Base-by-base conservation (phyloP, 129 eudicot species). In the Saposhnikovia divaricata region DNA sequence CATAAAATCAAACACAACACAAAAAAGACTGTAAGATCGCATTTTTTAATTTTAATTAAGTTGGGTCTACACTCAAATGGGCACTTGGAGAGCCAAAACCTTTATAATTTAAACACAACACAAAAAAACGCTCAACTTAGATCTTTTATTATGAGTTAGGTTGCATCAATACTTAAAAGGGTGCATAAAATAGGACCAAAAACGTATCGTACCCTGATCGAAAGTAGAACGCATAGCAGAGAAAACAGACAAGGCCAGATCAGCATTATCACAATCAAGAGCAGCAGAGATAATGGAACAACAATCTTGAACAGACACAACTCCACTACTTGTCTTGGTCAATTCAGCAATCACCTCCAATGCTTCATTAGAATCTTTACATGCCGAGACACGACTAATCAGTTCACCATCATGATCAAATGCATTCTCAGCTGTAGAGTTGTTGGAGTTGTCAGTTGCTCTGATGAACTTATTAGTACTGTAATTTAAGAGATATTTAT, bases 181-280 rank as follows among this genome's bases (percentile, higher is more conserved):
- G 10, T 34, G 46, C 51, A 9, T 38, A 72, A 57, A 39, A n/a
- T 1, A 18, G 44, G 68, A 50, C 46, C 78, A 82, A 69, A 25
- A 61, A 75, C 16, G 37, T 44, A 44, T 57, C 45, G 9, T 47
- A 91, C 97, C 96, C 50, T 89, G 73, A 83, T 83, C 86, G 31
- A 96, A 96, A 82, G 87, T 89, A 57, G 97, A 89, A 57, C 97
- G 92, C 99, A 96, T 96, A 71, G 98, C 96, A 43, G 81, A 81
- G 82, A 96, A 96, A 47, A 96, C 47, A 6, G 99, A 96, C 65
- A 92, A 77, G 5, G 98, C 97, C 84, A 96, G 83, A 25, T 89
- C 96, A 70, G 86, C 90, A 88, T 92, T 96, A 81, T 83, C 77
- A 77, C 97, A 86, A 77, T 86, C 82, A 81, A 96, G 82, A 19